Percentiles rank a stretch among this genome's conserved stretches.
phyloP scores from a whole-genome alignment of 768 basidiomycete genomes.

The Boletus rubescentipes region DNA sequence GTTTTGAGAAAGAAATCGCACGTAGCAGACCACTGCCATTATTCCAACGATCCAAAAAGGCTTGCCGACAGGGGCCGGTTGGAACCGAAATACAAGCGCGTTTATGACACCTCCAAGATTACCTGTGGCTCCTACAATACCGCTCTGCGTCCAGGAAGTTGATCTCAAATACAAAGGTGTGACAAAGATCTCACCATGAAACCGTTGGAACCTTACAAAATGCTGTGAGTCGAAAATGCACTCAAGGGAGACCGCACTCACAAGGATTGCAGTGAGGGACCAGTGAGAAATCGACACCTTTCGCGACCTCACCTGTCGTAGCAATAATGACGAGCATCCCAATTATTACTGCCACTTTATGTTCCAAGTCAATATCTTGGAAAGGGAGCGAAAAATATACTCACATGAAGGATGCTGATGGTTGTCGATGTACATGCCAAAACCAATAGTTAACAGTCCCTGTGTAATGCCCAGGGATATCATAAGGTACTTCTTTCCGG shows the following conservation, averaged over 20 bases:
- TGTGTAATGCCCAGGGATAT: not conserved
- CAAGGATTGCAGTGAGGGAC: conserved; percentile 9
- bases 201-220: conserved; percentile 4
- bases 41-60: conserved; percentile 47
- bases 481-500: conserved; percentile 6
- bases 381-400: not conserved
- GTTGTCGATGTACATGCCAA: conserved; percentile 42
- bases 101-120: conserved; percentile 49
- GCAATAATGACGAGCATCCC: not conserved
- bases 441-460: conserved; percentile 2
- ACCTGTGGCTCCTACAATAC: conserved; percentile 40
- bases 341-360: not conserved
- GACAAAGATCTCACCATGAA: conserved; percentile 28
- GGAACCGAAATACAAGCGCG: conserved; percentile 35
- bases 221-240: not conserved
- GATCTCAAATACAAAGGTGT: not conserved
- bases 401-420: conserved; percentile 21
- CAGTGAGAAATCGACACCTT: conserved; percentile 2
- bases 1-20: not conserved
- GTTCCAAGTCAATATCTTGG: not conserved
- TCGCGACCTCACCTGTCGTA: not conserved
- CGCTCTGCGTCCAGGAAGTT: conserved; percentile 22
- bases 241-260: not conserved
- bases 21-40: conserved; percentile 34
- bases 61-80: conserved; percentile 1